Evolutionary conservation across 1,284 basidiomycete genomes (phyloP), one percentile per base, ranked within the genome.

Genomic region (Sanghuangporus sanghuang): DNA sequence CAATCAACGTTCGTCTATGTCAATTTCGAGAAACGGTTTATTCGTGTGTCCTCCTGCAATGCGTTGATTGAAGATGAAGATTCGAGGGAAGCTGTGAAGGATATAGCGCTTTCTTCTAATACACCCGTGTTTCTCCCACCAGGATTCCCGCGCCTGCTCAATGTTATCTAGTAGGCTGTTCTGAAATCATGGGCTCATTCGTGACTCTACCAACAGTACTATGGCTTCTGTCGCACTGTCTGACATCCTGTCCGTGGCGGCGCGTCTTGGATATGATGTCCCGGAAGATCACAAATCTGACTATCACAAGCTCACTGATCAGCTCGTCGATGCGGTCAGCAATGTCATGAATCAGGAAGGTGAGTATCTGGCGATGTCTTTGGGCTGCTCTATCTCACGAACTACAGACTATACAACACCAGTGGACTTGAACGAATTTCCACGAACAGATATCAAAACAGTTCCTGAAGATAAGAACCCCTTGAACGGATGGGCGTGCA

Each of bases 401-500:
- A 46, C 7, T 39, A 5, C 16, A 57, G 56, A 57, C n/a, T 57
- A 44, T 38, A n/a, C 12, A 18, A 9, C 56, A 14, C 40, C 36
- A 11, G 56, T 57, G 18, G 56, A 57, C 39, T 44, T 44, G n/a
- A n/a, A 27, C 6, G 23, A 44, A 32, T 57, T 23, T 57, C 56
- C 56, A n/a, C 56, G 56, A 12, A 16, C 32, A 16, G n/a, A 57
- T 38, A 27, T 23, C 39, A 7, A 32, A 27, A 12, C 39, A 6
- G 56, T 57, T 11, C 38, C 56, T 4, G 64, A 64, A 32, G 54
- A 71, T 63, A 69, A 71, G 16, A 73, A 75, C 44, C 58, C 55
- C 48, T 64, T 72, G 21, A 66, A 67, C 16, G 73, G 66, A 21
- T 75, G 73, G 73, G 72, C 72, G 11, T 73, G 72, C 63, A 75